Base-by-base conservation (phyloP, 2,329 filamentous ascomycete species). In the Geosmithia flava region DNA sequence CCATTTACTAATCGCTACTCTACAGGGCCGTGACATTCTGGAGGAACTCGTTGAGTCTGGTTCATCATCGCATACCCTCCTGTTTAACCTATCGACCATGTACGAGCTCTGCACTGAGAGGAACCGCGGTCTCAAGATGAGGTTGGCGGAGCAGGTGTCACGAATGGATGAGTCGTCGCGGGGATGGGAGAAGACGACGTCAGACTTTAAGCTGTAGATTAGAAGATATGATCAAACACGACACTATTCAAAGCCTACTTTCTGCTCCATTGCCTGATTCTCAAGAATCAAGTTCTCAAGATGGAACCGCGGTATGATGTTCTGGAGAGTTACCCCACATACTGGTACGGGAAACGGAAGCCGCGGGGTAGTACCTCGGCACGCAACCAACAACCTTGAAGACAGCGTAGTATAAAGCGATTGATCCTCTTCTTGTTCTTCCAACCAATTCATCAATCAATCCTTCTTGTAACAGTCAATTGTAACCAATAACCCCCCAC, bases 21-120 rank as follows among this genome's bases (percentile, higher is more conserved):
- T 1, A 10, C 15, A 87, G 74, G 85, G 87, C 1, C 78, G 79
- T 15, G 64, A 70, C 13, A 65, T 86, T 1, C 68, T 96, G 3
- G 83, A 91, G 57, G 65, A 68, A 0, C 66, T 94, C 11, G 70
- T 89, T 0, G 71, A 78, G 3, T 62, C 69, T 1, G 78, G 81
- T 1, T 70, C 78, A 41, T 77, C 80, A 0, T 96, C 91, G 50
- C 82, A 86, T 53, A 86, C 86, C 1, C 67, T 95, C 2, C 77
- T 94, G 0, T 95, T 96, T 66, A 97, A 97, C 61, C 66, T 98
- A 13, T 81, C 83, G 11, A 97, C 91, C 0, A 79, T 95, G 56
- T 97, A 95, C 61, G 93, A 97, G 65, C 74, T 97, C 7, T 93
- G 86, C 60, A 90, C 86, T 0, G 90, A 97, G 56, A 76, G 78